These are phyloP conservation scores for Venturia effusa DNA, from an alignment of 2,329 filamentous ascomycete species.

Conservation along the genomic window DNA sequence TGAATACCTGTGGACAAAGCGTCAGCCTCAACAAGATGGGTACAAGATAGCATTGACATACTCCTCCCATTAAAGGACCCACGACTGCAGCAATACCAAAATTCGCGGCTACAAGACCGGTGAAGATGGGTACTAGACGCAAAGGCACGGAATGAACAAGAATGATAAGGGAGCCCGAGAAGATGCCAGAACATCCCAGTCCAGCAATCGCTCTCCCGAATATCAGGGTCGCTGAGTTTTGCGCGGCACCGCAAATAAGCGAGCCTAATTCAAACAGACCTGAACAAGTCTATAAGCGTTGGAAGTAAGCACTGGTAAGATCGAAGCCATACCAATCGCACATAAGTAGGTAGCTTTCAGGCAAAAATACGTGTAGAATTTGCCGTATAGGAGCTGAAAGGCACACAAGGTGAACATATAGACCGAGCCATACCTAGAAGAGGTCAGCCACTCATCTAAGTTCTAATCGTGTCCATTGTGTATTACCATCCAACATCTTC, in stretches of 20 bases:
- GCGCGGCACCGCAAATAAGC: conserved; percentile 14
- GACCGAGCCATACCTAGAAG: conserved; percentile 11
- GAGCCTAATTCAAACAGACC: conserved; percentile 16
- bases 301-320: background rate
- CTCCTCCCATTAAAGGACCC: conserved; percentile 12
- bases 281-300: no score
- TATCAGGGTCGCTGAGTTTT: conserved; percentile 13
- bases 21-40: background rate
- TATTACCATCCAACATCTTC: conserved; percentile 26
- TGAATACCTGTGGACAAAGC: conserved; percentile 19
- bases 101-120: conserved; percentile 10
- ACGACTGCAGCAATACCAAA: conserved; percentile 12
- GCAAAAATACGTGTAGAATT: conserved; percentile 13
- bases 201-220: conserved; percentile 15
- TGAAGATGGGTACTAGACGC: conserved; percentile 12
- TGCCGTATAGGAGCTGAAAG: conserved; percentile 11
- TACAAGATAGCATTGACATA: background rate
- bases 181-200: conserved; percentile 14
- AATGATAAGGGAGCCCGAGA: conserved; percentile 25
- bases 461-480: no score
- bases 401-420: conserved; percentile 9
- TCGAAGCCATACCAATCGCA: conserved; percentile 6
- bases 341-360: conserved; percentile 9
- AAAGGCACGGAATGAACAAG: conserved; percentile 33
- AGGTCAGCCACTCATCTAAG: background rate